A percentile compares a stretch with the other conserved stretches of the same genome.
Evolutionary conservation across 345 rosid genomes (phyloP).

Genomic region (Aegle marmelos): DNA sequence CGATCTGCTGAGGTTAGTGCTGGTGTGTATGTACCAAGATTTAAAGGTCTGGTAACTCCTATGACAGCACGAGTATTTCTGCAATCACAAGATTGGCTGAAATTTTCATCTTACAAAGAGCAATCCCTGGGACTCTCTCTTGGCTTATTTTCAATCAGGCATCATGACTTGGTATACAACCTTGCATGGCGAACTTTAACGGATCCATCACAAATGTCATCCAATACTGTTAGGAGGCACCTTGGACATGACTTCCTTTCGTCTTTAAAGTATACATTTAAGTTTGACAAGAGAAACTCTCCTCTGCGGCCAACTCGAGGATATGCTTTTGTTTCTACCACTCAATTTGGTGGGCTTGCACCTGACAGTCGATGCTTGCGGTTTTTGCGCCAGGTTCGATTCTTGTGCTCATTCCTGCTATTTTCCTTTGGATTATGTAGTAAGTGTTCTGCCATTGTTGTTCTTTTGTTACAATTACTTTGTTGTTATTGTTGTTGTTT

Average conservation of each 20-base stretch:
- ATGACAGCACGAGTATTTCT: conserved; percentile 63
- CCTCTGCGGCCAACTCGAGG: conserved; percentile 78
- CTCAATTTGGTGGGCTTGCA: conserved; percentile 83
- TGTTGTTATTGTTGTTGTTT: not conserved
- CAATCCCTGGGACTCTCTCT: conserved; percentile 80
- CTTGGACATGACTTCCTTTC: conserved; percentile 85
- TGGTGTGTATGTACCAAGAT: conserved; percentile 75
- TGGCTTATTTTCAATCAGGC: conserved; percentile 61
- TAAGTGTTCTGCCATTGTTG: not conserved
- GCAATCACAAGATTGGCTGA: conserved; percentile 84
- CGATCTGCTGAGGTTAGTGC: conserved; percentile 77
- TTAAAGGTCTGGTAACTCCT: conserved; percentile 57
- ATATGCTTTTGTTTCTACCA: conserved; percentile 67
- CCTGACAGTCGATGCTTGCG: conserved; percentile 86
- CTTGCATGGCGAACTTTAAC: conserved; percentile 73
- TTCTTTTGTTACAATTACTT: not conserved
- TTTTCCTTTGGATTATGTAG: not conserved
- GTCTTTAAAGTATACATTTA: conserved; percentile 71
- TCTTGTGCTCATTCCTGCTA: not conserved
- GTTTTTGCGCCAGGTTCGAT: conserved; percentile 78
- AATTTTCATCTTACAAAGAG: conserved; percentile 80
- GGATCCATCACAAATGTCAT: conserved; percentile 76
- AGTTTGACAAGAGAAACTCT: conserved; percentile 74
- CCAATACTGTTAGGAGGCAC: conserved; percentile 70
- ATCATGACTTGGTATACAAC: conserved; percentile 72